Base-by-base conservation (phyloP, 2,329 filamentous ascomycete genomes). In the Phaeosphaeriaceae sp. region DNA sequence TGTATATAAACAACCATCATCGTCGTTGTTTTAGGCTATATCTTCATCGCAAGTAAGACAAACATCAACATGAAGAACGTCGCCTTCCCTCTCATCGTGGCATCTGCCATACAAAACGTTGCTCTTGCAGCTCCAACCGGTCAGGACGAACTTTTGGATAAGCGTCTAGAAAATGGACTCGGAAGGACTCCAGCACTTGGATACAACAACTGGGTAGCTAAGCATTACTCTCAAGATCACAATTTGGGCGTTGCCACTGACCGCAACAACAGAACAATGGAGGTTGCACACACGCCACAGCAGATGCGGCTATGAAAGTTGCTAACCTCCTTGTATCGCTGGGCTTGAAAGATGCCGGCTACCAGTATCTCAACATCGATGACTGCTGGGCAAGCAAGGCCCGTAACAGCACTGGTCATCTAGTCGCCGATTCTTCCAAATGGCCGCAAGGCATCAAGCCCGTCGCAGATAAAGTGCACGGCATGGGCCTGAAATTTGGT, bases 371-470 rank as follows among this genome's bases (percentile, higher is more conserved):
- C 50, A 82, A 83, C 60, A 80, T 75, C 23, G 83, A 87, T 68
- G 84, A 87, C 63, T 86, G 83, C 72, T 87, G 66, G 68, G 48
- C 74, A 69, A 50, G 73, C 71, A 39, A 79, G 77, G 74, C 77
- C 8, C 54, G 79, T 72, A 47, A 79, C 74, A 33, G 61, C 66
- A 48, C 53, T 35, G 35, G 65, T 53, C 42, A 71, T 64, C 37
- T 76, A 67, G 26, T 66, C 64, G 46, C 72, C 52, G 44, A 73
- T 26, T 48, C 50, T 85, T 85, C 56, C 82, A 85, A 2, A 66
- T 88, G 87, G 50, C 85, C 85, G 0, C 70, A 77, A n/a, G 85
- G 85, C 0, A 84, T 88, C 52, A 75, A 75, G 9, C 77, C 79
- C 0, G 66, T 81, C 1, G 83, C 83, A 1, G 69, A 80, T 17